A percentile compares a stretch with the other conserved stretches of the same genome.
Evolutionary conservation across 2,329 filamentous ascomycete genomes (phyloP).

Genomic region (Stagonosporopsis rhizophila): DNA sequence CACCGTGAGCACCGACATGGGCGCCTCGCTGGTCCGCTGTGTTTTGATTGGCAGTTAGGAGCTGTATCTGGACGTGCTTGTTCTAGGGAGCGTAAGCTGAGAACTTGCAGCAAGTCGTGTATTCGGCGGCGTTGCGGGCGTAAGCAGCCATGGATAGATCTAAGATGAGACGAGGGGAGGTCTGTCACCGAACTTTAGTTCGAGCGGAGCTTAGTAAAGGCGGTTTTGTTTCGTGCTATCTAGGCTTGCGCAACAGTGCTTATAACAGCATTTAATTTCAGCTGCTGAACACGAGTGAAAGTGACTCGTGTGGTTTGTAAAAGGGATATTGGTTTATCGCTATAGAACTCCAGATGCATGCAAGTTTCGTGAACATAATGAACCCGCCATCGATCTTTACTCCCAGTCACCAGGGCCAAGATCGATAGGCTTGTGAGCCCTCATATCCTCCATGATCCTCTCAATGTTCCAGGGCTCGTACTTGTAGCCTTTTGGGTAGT

Average conservation of each 20-base stretch:
- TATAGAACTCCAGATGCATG: neutral
- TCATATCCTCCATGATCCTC: conserved; percentile 51
- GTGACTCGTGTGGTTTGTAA: neutral
- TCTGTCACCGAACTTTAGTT: neutral
- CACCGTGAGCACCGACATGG: neutral
- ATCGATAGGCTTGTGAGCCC: conserved; percentile 44
- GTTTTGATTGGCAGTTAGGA: neutral
- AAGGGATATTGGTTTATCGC: neutral
- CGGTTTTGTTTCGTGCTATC: neutral
- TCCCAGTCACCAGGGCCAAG: conserved; percentile 49
- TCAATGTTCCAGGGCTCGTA: conserved; percentile 54
- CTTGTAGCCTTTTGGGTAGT: conserved; percentile 54
- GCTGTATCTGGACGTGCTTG: neutral
- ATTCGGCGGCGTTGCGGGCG: neutral
- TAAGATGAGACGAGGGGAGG: neutral
- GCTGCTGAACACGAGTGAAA: neutral
- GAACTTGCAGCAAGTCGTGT: neutral
- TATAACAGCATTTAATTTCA: too few species aligned
- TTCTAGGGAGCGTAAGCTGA: neutral
- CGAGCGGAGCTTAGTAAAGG: neutral
- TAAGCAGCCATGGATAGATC: neutral
- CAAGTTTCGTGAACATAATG: neutral
- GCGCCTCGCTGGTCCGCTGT: neutral
- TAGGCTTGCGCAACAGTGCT: neutral
- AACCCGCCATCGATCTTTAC: conserved; percentile 10